Percentiles rank a stretch among this genome's conserved stretches.
Conservation (phyloP, 2,329 filamentous ascomycete species). For the Neonectria magnoliae region DNA sequence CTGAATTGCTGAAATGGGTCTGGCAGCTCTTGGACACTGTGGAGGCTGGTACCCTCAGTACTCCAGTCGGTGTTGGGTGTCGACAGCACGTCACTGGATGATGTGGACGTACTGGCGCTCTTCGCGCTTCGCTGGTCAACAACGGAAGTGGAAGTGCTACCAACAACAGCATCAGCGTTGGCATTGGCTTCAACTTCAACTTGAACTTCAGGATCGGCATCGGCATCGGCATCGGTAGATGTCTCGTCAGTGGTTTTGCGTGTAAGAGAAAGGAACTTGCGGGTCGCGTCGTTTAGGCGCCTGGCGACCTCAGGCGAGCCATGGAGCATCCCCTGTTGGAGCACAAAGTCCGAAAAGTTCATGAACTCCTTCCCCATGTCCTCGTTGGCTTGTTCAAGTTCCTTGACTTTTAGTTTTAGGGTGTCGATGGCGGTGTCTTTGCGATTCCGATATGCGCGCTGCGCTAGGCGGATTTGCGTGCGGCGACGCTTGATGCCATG, state of each 20-base stretch:
- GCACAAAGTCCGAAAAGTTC: conserved; percentile 70
- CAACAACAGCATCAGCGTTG: neutral
- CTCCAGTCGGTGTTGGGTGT: conserved; percentile 13
- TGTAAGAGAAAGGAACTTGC: conserved; percentile 66
- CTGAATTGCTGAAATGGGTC: conserved; percentile 8
- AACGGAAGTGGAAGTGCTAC: neutral
- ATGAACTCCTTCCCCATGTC: conserved; percentile 79
- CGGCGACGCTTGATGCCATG: conserved; percentile 70
- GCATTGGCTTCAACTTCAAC: neutral
- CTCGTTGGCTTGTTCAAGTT: conserved; percentile 74
- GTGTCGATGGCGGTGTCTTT: conserved; percentile 84
- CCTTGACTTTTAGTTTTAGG: conserved; percentile 75
- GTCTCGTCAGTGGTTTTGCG: conserved; percentile 54
- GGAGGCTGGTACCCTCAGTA: conserved; percentile 7
- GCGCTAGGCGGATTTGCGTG: conserved; percentile 87
- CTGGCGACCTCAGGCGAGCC: conserved; percentile 65
- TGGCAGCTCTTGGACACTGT: conserved; percentile 4
- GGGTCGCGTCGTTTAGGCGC: conserved; percentile 65
- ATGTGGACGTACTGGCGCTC: conserved; percentile 1
- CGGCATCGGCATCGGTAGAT: conserved; percentile 1
- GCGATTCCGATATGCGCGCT: conserved; percentile 83
- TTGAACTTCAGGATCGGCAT: neutral
- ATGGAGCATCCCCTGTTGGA: conserved; percentile 66
- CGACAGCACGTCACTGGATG: conserved; percentile 5
- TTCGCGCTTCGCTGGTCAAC: neutral